These are phyloP conservation scores for Penicillium sclerotiorum DNA, from an alignment of 2,329 filamentous ascomycete genomes.

Conservation along the genomic window DNA sequence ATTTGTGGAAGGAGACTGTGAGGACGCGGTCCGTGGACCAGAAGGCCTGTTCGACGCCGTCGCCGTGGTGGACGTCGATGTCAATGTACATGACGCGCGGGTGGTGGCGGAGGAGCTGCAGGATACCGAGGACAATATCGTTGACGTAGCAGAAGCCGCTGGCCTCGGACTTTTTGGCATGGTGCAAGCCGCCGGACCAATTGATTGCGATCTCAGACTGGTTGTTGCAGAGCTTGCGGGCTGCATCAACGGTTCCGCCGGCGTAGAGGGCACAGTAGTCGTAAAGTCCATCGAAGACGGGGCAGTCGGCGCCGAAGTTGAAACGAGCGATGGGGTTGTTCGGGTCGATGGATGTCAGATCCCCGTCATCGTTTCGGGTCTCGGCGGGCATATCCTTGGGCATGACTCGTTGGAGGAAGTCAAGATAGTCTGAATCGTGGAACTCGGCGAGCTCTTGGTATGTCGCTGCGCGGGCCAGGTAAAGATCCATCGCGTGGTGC, in stretches of 20 bases:
- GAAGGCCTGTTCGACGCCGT: slow-evolving; percentile 89
- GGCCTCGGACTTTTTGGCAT: slow-evolving; percentile 91
- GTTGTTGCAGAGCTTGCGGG: slow-evolving; percentile 79
- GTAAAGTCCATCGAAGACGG: slow-evolving; percentile 93
- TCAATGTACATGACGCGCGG: slow-evolving; percentile 92
- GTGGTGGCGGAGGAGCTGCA: slow-evolving; percentile 80
- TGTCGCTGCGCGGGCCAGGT: slow-evolving; percentile 78
- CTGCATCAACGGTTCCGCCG: slow-evolving; percentile 86
- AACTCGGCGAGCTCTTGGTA: slow-evolving; percentile 86
- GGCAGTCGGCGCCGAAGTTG: slow-evolving; percentile 92
- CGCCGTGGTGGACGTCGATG: slow-evolving; percentile 89
- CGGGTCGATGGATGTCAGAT: slow-evolving; percentile 67
- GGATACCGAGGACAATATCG: slow-evolving; percentile 91
- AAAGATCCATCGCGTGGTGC: slow-evolving; percentile 95
- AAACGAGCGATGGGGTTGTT: slow-evolving; percentile 67
- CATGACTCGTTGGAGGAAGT: slow-evolving; percentile 76
- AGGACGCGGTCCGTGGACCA: slow-evolving; percentile 87
- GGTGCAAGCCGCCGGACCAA: slow-evolving; percentile 95
- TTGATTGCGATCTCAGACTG: slow-evolving; percentile 96
- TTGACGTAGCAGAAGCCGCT: slow-evolving; percentile 99
- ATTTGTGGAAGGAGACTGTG: slow-evolving; percentile 96
- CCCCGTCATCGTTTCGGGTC: too few relatives aligned
- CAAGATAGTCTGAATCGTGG: slow-evolving; percentile 85
- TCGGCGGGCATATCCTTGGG: too few relatives aligned
- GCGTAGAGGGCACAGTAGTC: slow-evolving; percentile 94